Percentiles rank a stretch among this genome's conserved stretches.
Evolutionary conservation across 768 basidiomycete genomes (phyloP).

Genomic region (Crassisporium funariophilum): DNA sequence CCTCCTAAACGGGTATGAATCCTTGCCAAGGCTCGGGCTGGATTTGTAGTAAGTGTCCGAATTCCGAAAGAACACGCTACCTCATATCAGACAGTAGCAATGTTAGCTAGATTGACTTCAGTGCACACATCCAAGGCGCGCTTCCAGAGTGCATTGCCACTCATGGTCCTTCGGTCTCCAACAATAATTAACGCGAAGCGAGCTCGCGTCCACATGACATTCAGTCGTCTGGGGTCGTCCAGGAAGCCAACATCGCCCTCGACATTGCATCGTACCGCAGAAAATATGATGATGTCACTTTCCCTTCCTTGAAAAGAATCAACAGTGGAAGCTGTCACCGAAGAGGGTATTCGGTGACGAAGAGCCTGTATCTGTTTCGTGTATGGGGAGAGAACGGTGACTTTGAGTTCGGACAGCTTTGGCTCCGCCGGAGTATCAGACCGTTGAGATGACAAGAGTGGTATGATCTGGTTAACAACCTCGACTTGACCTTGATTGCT

Average conservation of each 20-base stretch:
- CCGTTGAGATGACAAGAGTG: conserved; percentile 37
- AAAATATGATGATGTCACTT: conserved; percentile 66
- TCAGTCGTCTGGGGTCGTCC: conserved; percentile 58
- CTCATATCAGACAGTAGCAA: too few species aligned
- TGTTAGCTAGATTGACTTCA: too few species aligned
- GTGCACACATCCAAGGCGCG: conserved; percentile 47
- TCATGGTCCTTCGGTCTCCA: conserved; percentile 57
- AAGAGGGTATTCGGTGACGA: conserved; percentile 39
- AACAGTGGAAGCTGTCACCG: conserved; percentile 48
- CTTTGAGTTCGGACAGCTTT: conserved; percentile 27
- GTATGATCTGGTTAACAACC: conserved; percentile 48
- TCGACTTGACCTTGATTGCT: conserved; percentile 62
- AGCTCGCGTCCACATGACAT: conserved; percentile 75
- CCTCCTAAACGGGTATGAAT: too few species aligned
- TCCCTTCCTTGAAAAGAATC: conserved; percentile 73
- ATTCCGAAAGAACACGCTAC: too few species aligned
- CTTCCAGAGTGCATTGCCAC: conserved; percentile 49
- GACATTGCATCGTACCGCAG: conserved; percentile 62
- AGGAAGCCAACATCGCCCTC: conserved; percentile 66
- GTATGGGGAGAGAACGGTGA: conserved; percentile 63
- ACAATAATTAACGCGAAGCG: conserved; percentile 58
- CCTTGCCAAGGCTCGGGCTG: too few species aligned
- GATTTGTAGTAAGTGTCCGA: too few species aligned
- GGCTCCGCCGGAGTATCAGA: conserved; percentile 15
- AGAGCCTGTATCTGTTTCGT: conserved; percentile 55